Conservation (phyloP, 352 stramenopile genomes). For the Phytophthora pini region DNA sequence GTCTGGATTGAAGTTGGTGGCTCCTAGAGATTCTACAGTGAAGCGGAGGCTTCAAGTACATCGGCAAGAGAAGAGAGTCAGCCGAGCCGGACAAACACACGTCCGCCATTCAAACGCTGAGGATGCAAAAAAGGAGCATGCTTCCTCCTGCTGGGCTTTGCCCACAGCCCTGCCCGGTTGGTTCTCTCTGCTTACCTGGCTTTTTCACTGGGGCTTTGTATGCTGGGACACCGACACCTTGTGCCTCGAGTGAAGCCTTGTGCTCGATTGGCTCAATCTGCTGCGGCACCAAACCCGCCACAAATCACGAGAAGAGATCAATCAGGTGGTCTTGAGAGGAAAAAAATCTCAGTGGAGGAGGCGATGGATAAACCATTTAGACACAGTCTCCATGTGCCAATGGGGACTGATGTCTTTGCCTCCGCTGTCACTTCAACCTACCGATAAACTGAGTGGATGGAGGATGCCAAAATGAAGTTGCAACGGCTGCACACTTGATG, state of each 20-base stretch:
- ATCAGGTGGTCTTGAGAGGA: constrained; percentile 28
- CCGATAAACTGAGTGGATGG: constrained; percentile 5
- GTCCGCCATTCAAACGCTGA: constrained; percentile 49
- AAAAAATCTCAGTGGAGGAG: constrained; percentile 2
- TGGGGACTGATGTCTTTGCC: constrained; percentile 8
- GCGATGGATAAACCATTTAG: constrained; percentile 8
- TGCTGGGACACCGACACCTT: constrained; percentile 13
- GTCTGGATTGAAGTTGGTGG: constrained; percentile 82
- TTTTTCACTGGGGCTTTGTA: constrained; percentile 41
- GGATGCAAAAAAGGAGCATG: constrained; percentile 49
- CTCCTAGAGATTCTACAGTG: constrained; percentile 54
- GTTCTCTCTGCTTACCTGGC: constrained; percentile 15
- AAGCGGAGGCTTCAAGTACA: constrained; percentile 70
- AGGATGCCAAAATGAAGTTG: constrained; percentile 29
- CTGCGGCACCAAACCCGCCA: constrained; percentile 33
- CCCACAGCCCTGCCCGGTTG: constrained; percentile 8
- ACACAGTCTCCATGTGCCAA: constrained; percentile 9
- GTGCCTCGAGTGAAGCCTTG: constrained; percentile 2
- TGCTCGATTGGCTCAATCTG: constrained; percentile 19
- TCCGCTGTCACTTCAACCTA: constrained; percentile 31
- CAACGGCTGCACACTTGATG: neutral
- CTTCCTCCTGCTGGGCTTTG: constrained; percentile 19
- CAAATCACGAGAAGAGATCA: constrained; percentile 39
- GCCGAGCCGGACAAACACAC: constrained; percentile 37
- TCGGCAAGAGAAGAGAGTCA: constrained; percentile 46